Evolutionary conservation across 371 early-diverging fungal species (phyloP).

Genomic region (Dichotomocladium elegans): DNA sequence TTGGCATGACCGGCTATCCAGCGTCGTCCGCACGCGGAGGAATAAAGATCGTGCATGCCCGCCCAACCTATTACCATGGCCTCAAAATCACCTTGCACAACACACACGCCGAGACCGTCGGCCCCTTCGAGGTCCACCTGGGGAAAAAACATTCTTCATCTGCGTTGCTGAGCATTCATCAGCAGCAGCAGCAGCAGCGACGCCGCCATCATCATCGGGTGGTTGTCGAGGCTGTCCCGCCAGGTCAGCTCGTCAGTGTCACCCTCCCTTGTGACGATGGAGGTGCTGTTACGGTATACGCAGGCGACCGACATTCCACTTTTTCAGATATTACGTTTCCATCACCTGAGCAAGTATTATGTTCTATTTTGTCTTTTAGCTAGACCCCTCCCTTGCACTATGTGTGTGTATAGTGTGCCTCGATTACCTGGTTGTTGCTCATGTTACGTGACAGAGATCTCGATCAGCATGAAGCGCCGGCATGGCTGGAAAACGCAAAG

Average conservation of each 20-base stretch:
- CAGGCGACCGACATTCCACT: too few relatives aligned
- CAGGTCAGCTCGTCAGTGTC: too few relatives aligned
- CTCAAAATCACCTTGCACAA: background rate
- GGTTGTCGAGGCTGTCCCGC: too few relatives aligned
- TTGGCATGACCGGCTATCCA: background rate
- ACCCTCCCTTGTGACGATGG: too few relatives aligned
- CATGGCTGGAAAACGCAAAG: conserved; percentile 24
- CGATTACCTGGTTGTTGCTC: background rate
- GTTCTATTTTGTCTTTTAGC: too few relatives aligned
- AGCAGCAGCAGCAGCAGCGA: too few relatives aligned
- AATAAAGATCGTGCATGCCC: background rate
- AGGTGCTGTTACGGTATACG: too few relatives aligned
- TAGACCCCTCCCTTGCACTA: background rate
- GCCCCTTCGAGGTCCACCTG: background rate
- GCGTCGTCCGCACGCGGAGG: background rate
- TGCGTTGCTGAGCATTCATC: too few relatives aligned
- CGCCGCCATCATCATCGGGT: too few relatives aligned
- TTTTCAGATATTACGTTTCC: too few relatives aligned
- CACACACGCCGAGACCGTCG: background rate
- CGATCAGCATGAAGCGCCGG: conserved; percentile 19
- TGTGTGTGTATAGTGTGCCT: background rate
- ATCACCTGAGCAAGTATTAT: too few relatives aligned
- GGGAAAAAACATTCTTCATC: too few relatives aligned
- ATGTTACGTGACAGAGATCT: conserved; percentile 15
- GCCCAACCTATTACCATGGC: background rate